Evolutionary conservation across 805 yeast genomes (phyloP), one percentile per base, ranked within the genome.

Genomic region (Barnettozyma californica): DNA sequence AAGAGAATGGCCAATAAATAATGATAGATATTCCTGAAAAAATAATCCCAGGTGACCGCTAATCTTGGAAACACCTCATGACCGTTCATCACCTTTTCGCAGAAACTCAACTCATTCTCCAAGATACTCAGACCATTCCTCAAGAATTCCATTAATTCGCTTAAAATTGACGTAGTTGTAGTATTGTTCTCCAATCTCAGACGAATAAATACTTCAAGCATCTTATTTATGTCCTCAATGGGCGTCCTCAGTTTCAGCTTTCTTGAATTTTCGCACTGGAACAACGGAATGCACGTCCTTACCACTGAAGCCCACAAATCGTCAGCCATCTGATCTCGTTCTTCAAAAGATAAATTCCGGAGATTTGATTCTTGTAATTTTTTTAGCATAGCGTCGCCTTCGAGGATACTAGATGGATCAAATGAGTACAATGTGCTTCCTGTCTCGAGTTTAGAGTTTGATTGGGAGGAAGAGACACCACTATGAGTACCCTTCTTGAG

Each of bases 1-100:
- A 81, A 54, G 43, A 84, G 74, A 0, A 81, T 74, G 0, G 85
- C 85, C 50, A 81, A 76, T 18, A 83, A 65, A 56, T 80, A 80
- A 46, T 80, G 81, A 45, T 77, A 71, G 2, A 81, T 73, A 35
- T 75, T 72, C n/a, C 69, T 68, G 53, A 75, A 77, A 59, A 83
- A 84, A 23, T 66, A 66, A 16, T 72, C 73, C 90, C 90, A 84
- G 2, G 80, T 68, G 1, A 70, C 58, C 2, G 75, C 67, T 9
- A 67, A 67, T 58, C 66, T 65, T 47, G 61, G 65, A 2, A 61
- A 52, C 4, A 50, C 48, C n/a, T 42, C 44, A 13, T 18, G 18
- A 16, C 26, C 29, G 9, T 18, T 62, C 69, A 19, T 64, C 59
- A 13, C 23, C 10, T 8, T 53, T 33, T 62, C 65, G 37, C 62